These are phyloP conservation scores for Botrytis medusae DNA, from an alignment of 2,329 filamentous ascomycete genomes.

Conservation along the genomic window DNA sequence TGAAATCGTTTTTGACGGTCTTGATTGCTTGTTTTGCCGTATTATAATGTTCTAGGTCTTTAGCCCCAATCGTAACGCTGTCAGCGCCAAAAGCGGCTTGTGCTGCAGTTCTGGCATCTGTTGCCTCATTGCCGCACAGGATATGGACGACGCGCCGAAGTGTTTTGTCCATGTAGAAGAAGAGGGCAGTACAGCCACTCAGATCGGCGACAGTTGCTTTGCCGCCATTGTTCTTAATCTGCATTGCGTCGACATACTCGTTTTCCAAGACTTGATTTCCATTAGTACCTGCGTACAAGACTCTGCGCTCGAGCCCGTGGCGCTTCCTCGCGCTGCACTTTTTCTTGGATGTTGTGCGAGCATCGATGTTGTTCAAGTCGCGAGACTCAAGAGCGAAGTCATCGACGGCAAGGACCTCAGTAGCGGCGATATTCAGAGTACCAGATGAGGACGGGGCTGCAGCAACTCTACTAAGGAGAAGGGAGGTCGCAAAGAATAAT, in stretches of 20 bases:
- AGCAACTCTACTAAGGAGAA: background rate
- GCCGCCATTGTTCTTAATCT: constrained; percentile 5
- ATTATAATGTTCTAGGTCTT: background rate
- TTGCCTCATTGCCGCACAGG: constrained; percentile 17
- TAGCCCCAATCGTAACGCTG: background rate
- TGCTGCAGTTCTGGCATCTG: constrained; percentile 15
- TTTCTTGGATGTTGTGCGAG: constrained; percentile 11
- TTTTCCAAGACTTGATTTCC: constrained; percentile 6
- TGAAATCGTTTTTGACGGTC: background rate
- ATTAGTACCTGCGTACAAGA: background rate
- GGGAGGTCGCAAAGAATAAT: background rate
- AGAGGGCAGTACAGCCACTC: constrained; percentile 19
- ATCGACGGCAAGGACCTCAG: background rate
- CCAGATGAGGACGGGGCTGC: background rate
- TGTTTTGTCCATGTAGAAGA: constrained; percentile 9
- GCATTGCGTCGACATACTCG: constrained; percentile 11
- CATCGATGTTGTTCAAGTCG: background rate
- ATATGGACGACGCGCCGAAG: constrained; percentile 13
- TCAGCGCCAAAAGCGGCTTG: background rate
- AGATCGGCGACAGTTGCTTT: constrained; percentile 8
- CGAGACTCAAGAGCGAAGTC: constrained; percentile 2
- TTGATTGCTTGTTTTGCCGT: background rate
- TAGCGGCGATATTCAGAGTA: background rate
- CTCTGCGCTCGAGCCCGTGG: background rate
- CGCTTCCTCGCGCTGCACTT: background rate